Conservation (phyloP, 2,329 filamentous ascomycete species). For the Neofusicoccum kwambonambiense region DNA sequence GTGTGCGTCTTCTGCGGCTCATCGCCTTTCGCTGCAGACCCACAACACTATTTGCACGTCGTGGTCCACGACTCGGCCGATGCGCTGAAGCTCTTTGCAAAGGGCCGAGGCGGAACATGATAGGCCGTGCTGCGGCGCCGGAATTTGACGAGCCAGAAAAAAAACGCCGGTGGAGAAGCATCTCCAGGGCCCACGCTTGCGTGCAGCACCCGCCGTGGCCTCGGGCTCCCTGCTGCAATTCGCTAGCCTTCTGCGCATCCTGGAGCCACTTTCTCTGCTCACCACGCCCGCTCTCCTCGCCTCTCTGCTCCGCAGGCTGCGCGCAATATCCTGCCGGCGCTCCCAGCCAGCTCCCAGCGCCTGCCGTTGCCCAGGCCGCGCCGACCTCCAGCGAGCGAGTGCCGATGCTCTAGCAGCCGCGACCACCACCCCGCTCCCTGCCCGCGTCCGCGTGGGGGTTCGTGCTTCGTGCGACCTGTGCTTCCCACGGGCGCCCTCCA, state of each 20-base stretch:
- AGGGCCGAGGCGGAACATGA: not conserved
- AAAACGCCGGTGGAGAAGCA: not conserved
- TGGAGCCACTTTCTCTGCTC: not conserved
- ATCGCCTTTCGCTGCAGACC: not conserved
- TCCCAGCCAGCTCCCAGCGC: not conserved
- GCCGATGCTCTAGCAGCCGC: slow-evolving; percentile 1
- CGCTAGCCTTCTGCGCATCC: slow-evolving; percentile 8
- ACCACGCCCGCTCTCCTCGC: not conserved
- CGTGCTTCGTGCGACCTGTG: slow-evolving; percentile 16
- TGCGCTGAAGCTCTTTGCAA: not conserved
- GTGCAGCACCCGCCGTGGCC: slow-evolving; percentile 4
- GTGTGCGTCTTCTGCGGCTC: slow-evolving; percentile 7
- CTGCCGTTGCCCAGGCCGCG: not conserved
- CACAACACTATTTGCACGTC: not conserved
- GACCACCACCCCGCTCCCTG: slow-evolving; percentile 4
- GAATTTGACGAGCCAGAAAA: not conserved
- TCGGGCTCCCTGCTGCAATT: slow-evolving; percentile 7
- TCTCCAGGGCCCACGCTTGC: slow-evolving; percentile 1
- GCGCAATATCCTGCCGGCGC: not conserved
- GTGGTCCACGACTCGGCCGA: not conserved
- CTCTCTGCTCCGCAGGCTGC: slow-evolving; percentile 1
- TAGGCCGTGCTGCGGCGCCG: not conserved
- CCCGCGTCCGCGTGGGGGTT: slow-evolving; percentile 17
- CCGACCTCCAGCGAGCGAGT: not conserved
- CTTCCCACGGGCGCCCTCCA: not conserved